These are phyloP conservation scores for Fusarium duplospermum DNA, from an alignment of 2,329 filamentous ascomycete species.

Conservation along the genomic window DNA sequence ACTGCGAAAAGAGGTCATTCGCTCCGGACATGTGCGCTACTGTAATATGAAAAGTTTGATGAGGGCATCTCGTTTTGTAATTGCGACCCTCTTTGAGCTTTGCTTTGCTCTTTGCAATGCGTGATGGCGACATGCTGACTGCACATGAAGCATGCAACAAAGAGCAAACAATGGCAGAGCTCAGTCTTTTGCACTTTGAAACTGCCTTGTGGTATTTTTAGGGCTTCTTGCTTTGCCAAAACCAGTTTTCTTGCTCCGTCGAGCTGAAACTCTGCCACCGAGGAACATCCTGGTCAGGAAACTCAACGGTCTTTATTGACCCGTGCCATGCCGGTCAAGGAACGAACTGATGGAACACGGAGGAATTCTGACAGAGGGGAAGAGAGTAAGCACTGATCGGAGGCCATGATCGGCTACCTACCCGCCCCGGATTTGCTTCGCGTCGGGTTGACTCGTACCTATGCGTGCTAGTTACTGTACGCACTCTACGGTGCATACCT, in stretches of 20 bases:
- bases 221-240: not conserved
- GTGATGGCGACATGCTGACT: not conserved
- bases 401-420: conserved; percentile 33
- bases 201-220: not conserved
- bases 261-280: conserved; percentile 30
- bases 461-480: conserved; percentile 18
- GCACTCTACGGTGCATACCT: conserved; percentile 35
- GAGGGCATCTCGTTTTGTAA: conserved; percentile 15
- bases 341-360: not conserved
- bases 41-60: conserved; percentile 32
- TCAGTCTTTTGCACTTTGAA: not conserved
- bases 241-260: conserved; percentile 1
- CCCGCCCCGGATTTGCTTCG: conserved; percentile 41
- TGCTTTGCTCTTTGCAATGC: not conserved
- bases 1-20: not conserved
- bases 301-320: conserved; percentile 2
- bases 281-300: conserved; percentile 18
- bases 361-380: not conserved
- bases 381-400: conserved; percentile 32
- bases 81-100: conserved; percentile 4
- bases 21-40: conserved; percentile 24
- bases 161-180: not conserved
- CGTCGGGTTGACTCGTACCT: conserved; percentile 11
- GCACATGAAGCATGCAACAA: not conserved
- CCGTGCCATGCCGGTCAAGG: not conserved